Percentiles rank a stretch among this genome's conserved stretches.
phyloP scores from a whole-genome alignment of 371 early-diverging fungal species.

The Mucor racemosus region DNA sequence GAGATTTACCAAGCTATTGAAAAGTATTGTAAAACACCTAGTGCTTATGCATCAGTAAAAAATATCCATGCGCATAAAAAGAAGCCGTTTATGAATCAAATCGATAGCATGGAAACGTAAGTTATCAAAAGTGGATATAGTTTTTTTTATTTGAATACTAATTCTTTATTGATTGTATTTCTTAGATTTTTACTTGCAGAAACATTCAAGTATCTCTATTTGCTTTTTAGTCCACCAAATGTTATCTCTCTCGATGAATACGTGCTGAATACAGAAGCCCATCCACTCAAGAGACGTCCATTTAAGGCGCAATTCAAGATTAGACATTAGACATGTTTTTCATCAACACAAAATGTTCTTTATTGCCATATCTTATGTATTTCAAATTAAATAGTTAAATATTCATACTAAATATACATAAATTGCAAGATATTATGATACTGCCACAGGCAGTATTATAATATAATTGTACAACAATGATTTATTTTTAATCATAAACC shows the following conservation, averaged over 20 bases:
- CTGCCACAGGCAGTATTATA: too few relatives aligned
- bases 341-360: neutral
- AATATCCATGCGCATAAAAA: conserved; percentile 47
- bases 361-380: too few relatives aligned
- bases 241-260: conserved; percentile 26
- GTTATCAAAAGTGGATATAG: neutral
- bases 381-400: too few relatives aligned
- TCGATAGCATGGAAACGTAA: conserved; percentile 53
- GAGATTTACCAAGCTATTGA: conserved; percentile 70
- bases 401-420: too few relatives aligned
- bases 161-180: neutral
- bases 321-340: neutral
- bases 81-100: conserved; percentile 35
- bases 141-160: neutral
- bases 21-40: conserved; percentile 54
- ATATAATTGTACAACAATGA: neutral
- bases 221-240: conserved; percentile 25
- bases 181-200: conserved; percentile 76
- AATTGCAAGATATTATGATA: too few relatives aligned
- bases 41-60: conserved; percentile 64
- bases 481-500: neutral
- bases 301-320: neutral
- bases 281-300: conserved; percentile 12
- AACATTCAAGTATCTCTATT: conserved; percentile 24
- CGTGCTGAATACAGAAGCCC: conserved; percentile 28